Conservation (phyloP, 169 alveolate genomes). For the Toxoplasma gondii region DNA sequence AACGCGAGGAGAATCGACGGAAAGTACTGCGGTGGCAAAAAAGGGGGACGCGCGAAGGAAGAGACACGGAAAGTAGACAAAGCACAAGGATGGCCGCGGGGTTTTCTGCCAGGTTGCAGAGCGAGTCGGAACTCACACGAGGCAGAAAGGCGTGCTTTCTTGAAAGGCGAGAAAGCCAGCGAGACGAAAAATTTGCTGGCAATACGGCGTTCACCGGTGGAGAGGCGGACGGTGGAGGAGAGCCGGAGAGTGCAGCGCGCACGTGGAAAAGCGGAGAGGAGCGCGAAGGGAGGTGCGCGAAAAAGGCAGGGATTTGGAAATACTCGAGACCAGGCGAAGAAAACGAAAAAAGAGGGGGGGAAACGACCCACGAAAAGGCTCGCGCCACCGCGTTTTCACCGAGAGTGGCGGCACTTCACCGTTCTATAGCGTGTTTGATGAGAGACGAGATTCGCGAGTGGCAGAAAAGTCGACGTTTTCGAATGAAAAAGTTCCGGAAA, state of each 20-base stretch:
- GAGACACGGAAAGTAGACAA: background rate
- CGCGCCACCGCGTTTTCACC: background rate
- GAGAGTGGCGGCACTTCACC: background rate
- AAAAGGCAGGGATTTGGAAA: background rate
- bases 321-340: background rate
- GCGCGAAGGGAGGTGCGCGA: background rate
- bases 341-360: background rate
- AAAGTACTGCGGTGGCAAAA: background rate
- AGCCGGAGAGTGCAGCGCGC: background rate
- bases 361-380: background rate
- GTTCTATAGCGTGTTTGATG: background rate
- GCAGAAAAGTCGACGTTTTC: background rate
- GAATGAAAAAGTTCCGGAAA: background rate
- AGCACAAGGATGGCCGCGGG: background rate
- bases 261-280: background rate
- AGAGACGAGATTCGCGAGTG: background rate
- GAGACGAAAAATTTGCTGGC: background rate
- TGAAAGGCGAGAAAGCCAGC: background rate
- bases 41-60: background rate
- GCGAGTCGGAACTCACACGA: background rate
- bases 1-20: too few species aligned
- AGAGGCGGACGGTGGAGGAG: background rate
- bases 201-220: background rate
- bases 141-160: background rate
- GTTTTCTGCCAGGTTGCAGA: background rate